Base-by-base conservation (phyloP, 257 asterid species). In the Primulina huaijiensis region DNA sequence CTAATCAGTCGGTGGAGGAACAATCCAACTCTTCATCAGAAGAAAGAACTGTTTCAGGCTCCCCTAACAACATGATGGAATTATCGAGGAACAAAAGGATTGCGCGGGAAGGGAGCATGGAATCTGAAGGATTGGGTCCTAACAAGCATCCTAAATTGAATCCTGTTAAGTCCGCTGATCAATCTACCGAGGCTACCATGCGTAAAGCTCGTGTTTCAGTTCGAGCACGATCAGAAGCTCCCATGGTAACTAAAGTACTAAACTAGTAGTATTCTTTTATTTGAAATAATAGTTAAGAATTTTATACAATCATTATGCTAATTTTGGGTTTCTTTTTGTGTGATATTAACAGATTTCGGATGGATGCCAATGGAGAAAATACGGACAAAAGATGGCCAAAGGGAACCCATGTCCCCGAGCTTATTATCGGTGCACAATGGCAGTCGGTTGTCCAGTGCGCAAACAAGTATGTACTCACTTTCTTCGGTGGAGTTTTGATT, bases 351-450 rank as follows among this genome's bases (percentile, higher is more conserved):
- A 93, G 99, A 93, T 93, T 55, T 80, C 86, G 0, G 99, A 93
- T 77, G 99, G 99, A 64, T 93, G 99, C 61, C 99, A 90, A 78
- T 93, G 99, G 99, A 78, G 99, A 59, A 93, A 93, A 72, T 93
- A 93, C 61, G 99, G 99, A 5, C 99, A 93, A 72, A 93, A 93
- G 74, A 89, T 93, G 92, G 96, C 99, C 0, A 93, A 93, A 67
- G 99, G 99, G 8, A 93, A 93, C 63, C 99, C 99, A 0, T 93
- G 96, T 52, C 99, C 99, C 0, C 86, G 99, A 38, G 97, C 97
- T 67, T 93, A 93, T 65, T 90, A 90, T 27, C 85, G 97, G 0
- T 93, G 99, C 71, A 89, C 99, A 7, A 93, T 93, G 99, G 96
- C 97, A 0, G 87, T 87, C 67, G 95, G 96, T 3, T 93, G 99